Conservation (phyloP, 2,329 filamentous ascomycete species). For the Hirsutella rhossiliensis region DNA sequence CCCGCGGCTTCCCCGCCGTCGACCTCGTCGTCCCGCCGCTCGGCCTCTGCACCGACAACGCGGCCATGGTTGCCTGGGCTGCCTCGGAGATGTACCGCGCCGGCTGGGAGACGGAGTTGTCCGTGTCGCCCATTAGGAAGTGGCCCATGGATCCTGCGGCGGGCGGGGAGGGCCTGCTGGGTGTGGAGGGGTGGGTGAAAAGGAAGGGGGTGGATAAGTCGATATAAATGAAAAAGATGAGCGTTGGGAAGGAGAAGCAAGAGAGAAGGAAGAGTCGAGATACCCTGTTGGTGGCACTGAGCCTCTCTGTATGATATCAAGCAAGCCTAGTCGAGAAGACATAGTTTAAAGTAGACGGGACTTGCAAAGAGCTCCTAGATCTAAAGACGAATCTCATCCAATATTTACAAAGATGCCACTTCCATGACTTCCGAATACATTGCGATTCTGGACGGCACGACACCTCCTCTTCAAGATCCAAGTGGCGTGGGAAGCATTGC, state of each 20-base stretch:
- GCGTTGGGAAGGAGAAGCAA: background rate
- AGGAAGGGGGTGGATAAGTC: background rate
- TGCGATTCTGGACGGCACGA: too few relatives aligned
- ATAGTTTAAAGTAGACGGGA: background rate
- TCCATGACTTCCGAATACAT: too few relatives aligned
- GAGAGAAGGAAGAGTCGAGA: too few relatives aligned
- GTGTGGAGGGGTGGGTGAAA: slow-evolving; percentile 35
- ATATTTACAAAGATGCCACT: too few relatives aligned
- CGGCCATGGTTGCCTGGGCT: slow-evolving; percentile 94
- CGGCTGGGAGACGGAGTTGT: slow-evolving; percentile 55
- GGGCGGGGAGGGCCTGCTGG: slow-evolving; percentile 45
- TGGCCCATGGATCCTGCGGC: slow-evolving; percentile 62
- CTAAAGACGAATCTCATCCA: too few relatives aligned
- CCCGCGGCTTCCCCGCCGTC: slow-evolving; percentile 51
- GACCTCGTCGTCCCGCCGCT: slow-evolving; percentile 62
- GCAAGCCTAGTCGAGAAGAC: background rate
- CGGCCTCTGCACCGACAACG: slow-evolving; percentile 82
- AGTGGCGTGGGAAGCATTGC: too few relatives aligned
- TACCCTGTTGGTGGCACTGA: too few relatives aligned
- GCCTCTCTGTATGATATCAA: background rate
- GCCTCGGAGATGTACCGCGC: slow-evolving; percentile 83
- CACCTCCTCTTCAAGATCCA: too few relatives aligned
- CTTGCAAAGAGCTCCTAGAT: background rate
- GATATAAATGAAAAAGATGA: background rate
- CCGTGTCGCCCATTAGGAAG: slow-evolving; percentile 47